Conservation (phyloP, 306 rosid species). For the Glycine latifolia region DNA sequence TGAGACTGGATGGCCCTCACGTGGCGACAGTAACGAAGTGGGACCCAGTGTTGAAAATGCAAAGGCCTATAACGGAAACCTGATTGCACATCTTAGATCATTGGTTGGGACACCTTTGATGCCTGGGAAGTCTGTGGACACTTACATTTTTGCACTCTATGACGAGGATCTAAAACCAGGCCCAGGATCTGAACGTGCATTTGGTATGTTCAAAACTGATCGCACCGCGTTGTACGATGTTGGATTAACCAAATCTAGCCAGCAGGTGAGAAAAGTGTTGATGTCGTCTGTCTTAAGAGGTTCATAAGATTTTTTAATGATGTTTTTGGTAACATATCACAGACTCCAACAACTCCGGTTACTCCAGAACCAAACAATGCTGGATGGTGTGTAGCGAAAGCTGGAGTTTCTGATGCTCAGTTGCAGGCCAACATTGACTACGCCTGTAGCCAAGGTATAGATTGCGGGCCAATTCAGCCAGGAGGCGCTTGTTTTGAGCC, state of each 20-base stretch:
- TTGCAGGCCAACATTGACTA: constrained; percentile 82
- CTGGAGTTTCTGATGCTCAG: constrained; percentile 63
- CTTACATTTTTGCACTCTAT: constrained; percentile 79
- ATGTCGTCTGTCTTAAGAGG: background rate
- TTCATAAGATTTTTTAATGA: background rate
- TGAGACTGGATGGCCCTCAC: constrained; percentile 95
- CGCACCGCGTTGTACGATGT: constrained; percentile 70
- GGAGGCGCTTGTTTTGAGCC: constrained; percentile 94
- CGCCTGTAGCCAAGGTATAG: constrained; percentile 78
- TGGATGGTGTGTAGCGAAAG: constrained; percentile 83
- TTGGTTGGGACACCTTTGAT: constrained; percentile 90
- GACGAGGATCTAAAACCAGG: constrained; percentile 87
- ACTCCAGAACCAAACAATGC: constrained; percentile 48
- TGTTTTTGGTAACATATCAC: background rate
- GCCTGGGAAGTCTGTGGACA: constrained; percentile 90
- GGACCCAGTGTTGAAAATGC: constrained; percentile 84
- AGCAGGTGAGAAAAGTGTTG: constrained; percentile 55
- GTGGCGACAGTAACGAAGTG: constrained; percentile 75
- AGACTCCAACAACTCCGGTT: constrained; percentile 51
- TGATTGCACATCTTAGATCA: constrained; percentile 84
- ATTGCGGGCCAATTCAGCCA: constrained; percentile 79
- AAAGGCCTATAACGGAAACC: constrained; percentile 86
- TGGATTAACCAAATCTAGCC: constrained; percentile 73
- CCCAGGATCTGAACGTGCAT: constrained; percentile 74
- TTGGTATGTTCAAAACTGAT: constrained; percentile 81